phyloP scores from a whole-genome alignment of 345 rosid species.

The Gossypium longicalyx region DNA sequence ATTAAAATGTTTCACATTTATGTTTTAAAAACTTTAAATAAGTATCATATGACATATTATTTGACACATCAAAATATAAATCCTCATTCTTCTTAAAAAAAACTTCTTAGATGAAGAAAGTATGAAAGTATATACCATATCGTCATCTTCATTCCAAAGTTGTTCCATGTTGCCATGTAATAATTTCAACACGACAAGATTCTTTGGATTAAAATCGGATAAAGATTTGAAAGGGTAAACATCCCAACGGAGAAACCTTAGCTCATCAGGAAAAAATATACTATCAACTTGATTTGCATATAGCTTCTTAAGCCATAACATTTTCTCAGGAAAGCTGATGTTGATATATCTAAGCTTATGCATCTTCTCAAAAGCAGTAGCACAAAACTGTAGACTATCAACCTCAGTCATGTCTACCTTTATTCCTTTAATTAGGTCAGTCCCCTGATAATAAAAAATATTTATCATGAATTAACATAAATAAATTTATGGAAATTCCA shows the following conservation, averaged over 20 bases:
- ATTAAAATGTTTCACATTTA: too few species aligned
- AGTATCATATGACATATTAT: too few species aligned
- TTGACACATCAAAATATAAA: too few species aligned
- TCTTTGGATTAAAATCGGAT: too few species aligned
- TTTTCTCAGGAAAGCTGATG: neutral
- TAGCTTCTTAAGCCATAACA: neutral
- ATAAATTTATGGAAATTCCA: too few species aligned
- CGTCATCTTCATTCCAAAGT: too few species aligned
- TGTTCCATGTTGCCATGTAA: too few species aligned
- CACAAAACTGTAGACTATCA: slow-evolving; percentile 13
- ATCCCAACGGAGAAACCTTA: slow-evolving; percentile 31
- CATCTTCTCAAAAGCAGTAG: slow-evolving; percentile 28
- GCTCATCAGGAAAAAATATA: slow-evolving; percentile 6
- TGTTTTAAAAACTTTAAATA: too few species aligned
- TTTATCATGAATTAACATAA: too few species aligned
- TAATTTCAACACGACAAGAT: too few species aligned
- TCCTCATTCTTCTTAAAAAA: too few species aligned
- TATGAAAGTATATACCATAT: too few species aligned
- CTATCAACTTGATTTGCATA: neutral
- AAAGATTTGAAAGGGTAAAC: slow-evolving; percentile 20
- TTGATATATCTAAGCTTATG: slow-evolving; percentile 22
- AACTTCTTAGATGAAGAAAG: neutral
- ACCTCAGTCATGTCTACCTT: slow-evolving; percentile 21
- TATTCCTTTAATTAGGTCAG: slow-evolving; percentile 24
- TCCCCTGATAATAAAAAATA: neutral